These are phyloP conservation scores for Waltergamsia citrina DNA, from an alignment of 2,329 filamentous ascomycete species.

Conservation along the genomic window DNA sequence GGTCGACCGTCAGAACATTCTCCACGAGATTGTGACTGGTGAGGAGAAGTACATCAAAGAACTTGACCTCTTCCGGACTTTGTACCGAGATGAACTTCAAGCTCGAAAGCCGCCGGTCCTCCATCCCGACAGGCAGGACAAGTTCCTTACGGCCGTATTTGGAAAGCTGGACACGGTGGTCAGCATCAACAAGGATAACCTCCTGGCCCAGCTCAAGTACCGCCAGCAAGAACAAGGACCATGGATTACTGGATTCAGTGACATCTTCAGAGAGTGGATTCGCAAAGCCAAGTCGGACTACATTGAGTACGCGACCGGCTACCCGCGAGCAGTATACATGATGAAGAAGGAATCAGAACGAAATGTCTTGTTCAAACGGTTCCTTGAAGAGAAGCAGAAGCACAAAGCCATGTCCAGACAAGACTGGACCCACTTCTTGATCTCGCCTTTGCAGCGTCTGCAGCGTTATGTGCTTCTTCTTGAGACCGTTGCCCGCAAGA, in stretches of 20 bases:
- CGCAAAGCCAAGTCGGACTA: constrained; percentile 84
- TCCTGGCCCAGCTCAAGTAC: constrained; percentile 91
- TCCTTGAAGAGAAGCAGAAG: constrained; percentile 69
- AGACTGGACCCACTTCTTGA: constrained; percentile 90
- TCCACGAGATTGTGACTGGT: constrained; percentile 91
- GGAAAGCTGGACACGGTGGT: constrained; percentile 84
- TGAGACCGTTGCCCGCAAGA: constrained; percentile 74
- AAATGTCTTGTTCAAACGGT: constrained; percentile 79
- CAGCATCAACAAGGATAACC: constrained; percentile 83
- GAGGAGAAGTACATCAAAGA: constrained; percentile 89
- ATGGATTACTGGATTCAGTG: constrained; percentile 88
- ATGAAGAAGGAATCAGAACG: constrained; percentile 76
- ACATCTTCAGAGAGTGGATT: constrained; percentile 98
- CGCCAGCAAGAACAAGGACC: constrained; percentile 94
- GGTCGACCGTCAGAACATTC: constrained; percentile 81
- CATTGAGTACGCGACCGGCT: constrained; percentile 83
- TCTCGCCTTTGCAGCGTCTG: constrained; percentile 83
- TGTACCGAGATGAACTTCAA: constrained; percentile 77
- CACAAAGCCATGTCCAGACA: constrained; percentile 75
- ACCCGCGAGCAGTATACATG: constrained; percentile 73
- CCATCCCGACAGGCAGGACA: constrained; percentile 63
- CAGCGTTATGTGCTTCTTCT: constrained; percentile 85
- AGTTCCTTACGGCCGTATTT: constrained; percentile 80
- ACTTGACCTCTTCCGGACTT: constrained; percentile 71
- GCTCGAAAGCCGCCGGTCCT: constrained; percentile 72